Percentiles rank a stretch among this genome's conserved stretches.
Evolutionary conservation across 2,329 filamentous ascomycete species (phyloP).

Genomic region (Penicillium sp.): DNA sequence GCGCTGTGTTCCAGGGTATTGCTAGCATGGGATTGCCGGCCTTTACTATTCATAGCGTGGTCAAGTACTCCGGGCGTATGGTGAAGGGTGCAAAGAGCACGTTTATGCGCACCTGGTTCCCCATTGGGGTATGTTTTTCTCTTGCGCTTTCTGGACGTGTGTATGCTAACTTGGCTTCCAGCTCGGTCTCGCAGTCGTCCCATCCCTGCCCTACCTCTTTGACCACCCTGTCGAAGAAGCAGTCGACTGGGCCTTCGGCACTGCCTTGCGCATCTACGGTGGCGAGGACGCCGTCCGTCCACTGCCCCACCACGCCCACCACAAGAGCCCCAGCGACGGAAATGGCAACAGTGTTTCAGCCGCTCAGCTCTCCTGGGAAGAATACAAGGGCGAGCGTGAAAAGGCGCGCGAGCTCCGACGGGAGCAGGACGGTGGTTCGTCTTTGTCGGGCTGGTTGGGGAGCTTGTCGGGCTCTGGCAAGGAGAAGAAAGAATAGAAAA

Average conservation of each 20-base stretch:
- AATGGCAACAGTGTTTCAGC: constrained; percentile 3
- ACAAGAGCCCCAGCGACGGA: not conserved
- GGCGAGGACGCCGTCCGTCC: constrained; percentile 57
- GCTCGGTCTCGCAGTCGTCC: constrained; percentile 70
- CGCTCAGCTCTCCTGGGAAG: constrained; percentile 33
- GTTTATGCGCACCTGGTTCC: constrained; percentile 76
- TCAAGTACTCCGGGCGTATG: constrained; percentile 82
- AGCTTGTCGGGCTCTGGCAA: constrained; percentile 11
- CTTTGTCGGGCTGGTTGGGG: constrained; percentile 14
- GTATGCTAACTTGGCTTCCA: constrained; percentile 30
- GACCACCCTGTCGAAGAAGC: constrained; percentile 90
- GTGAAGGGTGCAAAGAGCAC: constrained; percentile 78
- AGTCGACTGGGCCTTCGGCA: constrained; percentile 87
- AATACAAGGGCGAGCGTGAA: constrained; percentile 32
- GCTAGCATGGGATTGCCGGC: constrained; percentile 93
- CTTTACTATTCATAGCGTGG: constrained; percentile 90
- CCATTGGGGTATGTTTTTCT: constrained; percentile 73
- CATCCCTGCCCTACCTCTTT: constrained; percentile 79
- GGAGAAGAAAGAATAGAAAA: constrained; percentile 22
- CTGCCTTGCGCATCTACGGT: constrained; percentile 71
- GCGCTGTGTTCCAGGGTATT: constrained; percentile 84
- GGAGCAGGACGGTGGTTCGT: constrained; percentile 3
- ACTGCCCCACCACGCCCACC: constrained; percentile 19
- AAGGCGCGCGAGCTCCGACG: constrained; percentile 29
- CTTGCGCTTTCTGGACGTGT: not conserved